A percentile compares a stretch with the other conserved stretches of the same genome.
Evolutionary conservation across 805 yeast species (phyloP).

Genomic region (Wickerhamiella australiensis): DNA sequence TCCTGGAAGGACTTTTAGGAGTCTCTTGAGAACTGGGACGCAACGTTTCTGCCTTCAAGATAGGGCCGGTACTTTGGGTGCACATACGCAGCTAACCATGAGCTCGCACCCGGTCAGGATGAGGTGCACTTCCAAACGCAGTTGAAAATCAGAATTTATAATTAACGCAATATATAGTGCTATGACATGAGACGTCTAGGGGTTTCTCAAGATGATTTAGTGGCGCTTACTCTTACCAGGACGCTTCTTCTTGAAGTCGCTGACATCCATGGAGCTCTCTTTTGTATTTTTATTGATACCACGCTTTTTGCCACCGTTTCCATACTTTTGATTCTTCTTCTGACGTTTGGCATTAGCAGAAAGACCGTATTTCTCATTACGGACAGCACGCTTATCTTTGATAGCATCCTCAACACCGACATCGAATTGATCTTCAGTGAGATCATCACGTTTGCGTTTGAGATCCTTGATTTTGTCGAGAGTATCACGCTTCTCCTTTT

Average conservation of each 20-base stretch:
- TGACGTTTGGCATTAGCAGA: conserved; percentile 49
- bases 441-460: conserved; percentile 71
- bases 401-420: conserved; percentile 88
- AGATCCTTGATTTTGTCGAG: conserved; percentile 82
- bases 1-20: too few relatives aligned
- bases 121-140: too few relatives aligned
- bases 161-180: not conserved
- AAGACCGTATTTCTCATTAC: conserved; percentile 27
- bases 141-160: not conserved
- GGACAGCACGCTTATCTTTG: conserved; percentile 40
- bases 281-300: conserved; percentile 63
- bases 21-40: too few relatives aligned
- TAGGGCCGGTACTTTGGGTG: too few relatives aligned
- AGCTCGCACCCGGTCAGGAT: too few relatives aligned
- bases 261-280: conserved; percentile 53
- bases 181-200: not conserved
- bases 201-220: not conserved
- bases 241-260: conserved; percentile 46
- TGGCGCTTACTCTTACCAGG: conserved; percentile 9
- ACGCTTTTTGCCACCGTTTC: conserved; percentile 68
- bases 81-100: too few relatives aligned
- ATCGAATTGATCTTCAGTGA: conserved; percentile 64
- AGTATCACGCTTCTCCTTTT: conserved; percentile 81
- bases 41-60: too few relatives aligned
- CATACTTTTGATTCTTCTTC: conserved; percentile 64